These are phyloP conservation scores for Lathyrus oleraceus DNA, from an alignment of 306 rosid genomes.

Conservation along the genomic window DNA sequence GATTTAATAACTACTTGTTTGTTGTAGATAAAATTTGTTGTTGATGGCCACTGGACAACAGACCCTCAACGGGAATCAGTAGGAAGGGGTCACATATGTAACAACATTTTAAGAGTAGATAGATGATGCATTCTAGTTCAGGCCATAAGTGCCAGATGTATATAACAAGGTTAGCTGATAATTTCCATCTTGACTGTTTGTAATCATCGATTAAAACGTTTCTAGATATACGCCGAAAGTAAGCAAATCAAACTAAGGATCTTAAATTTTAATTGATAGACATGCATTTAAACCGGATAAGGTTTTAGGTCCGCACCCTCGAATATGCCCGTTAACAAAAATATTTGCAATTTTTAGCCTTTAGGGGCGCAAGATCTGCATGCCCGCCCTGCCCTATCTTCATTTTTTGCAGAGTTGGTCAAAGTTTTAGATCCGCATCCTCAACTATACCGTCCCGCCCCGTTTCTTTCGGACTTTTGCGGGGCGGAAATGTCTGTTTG, in stretches of 20 bases:
- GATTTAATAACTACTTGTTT: constrained; percentile 30
- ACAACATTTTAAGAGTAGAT: constrained; percentile 79
- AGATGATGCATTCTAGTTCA: constrained; percentile 41
- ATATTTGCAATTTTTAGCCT: no score
- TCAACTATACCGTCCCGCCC: no score
- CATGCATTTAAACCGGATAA: no score
- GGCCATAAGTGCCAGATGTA: constrained; percentile 30
- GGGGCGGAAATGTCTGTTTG: no score
- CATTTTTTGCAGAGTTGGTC: no score
- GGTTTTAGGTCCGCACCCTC: no score
- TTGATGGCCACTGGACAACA: constrained; percentile 81
- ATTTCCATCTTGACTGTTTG: constrained; percentile 1
- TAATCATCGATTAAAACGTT: constrained; percentile 8
- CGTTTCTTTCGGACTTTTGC: no score
- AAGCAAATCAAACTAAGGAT: constrained; percentile 17
- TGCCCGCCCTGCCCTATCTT: no score
- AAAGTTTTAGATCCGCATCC: no score
- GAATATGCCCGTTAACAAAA: no score
- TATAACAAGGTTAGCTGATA: constrained; percentile 33
- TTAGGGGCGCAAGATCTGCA: no score
- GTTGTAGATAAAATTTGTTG: constrained; percentile 81
- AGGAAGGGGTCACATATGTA: constrained; percentile 60
- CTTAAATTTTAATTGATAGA: constrained; percentile 10
- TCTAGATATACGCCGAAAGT: neutral
- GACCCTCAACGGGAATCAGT: constrained; percentile 73